Percentiles rank a stretch among this genome's conserved stretches.
phyloP scores from a whole-genome alignment of 2,329 filamentous ascomycete species.

The Juglanconis oblonga region DNA sequence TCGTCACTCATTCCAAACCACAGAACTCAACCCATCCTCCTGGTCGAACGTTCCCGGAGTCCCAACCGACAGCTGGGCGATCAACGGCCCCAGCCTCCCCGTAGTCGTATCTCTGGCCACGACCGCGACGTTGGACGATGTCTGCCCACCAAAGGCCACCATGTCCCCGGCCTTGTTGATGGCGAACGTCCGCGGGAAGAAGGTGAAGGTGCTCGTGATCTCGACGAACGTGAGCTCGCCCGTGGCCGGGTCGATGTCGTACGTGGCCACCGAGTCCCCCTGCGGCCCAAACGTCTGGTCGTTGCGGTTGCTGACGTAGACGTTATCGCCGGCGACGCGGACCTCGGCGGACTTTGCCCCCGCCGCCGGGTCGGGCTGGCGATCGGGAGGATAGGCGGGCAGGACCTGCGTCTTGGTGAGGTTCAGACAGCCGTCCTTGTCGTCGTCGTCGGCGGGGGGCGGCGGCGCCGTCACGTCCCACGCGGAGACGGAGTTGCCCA shows the following conservation, averaged over 20 bases:
- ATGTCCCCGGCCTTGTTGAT: slow-evolving; percentile 57
- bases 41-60: slow-evolving; percentile 37
- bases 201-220: slow-evolving; percentile 54
- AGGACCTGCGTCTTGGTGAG: slow-evolving; percentile 44
- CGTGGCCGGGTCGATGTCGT: slow-evolving; percentile 40
- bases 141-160: slow-evolving; percentile 63
- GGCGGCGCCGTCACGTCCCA: slow-evolving; percentile 41
- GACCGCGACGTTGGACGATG: slow-evolving; percentile 56
- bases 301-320: slow-evolving; percentile 62
- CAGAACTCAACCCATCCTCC: slow-evolving; percentile 46
- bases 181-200: slow-evolving; percentile 60
- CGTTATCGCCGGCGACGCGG: slow-evolving; percentile 49
- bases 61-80: slow-evolving; percentile 39
- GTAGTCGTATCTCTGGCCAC: slow-evolving; percentile 51
- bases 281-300: slow-evolving; percentile 53
- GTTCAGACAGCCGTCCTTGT: slow-evolving; percentile 37
- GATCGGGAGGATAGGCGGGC: slow-evolving; percentile 39
- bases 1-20: slow-evolving; percentile 45
- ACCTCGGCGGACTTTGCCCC: slow-evolving; percentile 44
- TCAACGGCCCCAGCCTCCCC: slow-evolving; percentile 50
- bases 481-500: slow-evolving; percentile 45
- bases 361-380: slow-evolving; percentile 4
- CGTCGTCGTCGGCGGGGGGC: slow-evolving; percentile 29
- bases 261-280: slow-evolving; percentile 56
- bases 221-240: slow-evolving; percentile 52